Conservation (phyloP, 2,329 filamentous ascomycete species). For the Trichophyton simii region DNA sequence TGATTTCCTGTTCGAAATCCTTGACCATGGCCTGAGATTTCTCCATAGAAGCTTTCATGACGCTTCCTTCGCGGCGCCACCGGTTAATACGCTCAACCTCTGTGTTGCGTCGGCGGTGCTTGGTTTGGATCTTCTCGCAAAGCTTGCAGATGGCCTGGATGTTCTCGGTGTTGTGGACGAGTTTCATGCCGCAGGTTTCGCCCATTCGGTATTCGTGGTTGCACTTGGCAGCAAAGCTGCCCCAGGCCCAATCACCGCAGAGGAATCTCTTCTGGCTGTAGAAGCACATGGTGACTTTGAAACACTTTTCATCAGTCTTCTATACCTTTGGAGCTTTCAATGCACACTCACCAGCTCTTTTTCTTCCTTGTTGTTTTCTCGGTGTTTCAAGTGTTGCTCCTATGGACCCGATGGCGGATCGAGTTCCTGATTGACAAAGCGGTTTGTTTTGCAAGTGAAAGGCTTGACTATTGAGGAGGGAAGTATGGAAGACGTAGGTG, state of each 20-base stretch:
- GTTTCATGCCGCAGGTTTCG: constrained; percentile 89
- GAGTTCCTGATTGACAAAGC: not conserved
- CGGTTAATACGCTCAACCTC: constrained; percentile 62
- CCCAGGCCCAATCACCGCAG: constrained; percentile 92
- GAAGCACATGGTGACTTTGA: constrained; percentile 64
- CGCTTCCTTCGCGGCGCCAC: constrained; percentile 59
- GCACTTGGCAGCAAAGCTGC: constrained; percentile 83
- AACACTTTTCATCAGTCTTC: not conserved
- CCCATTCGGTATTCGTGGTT: constrained; percentile 89
- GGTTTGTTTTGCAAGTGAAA: not conserved
- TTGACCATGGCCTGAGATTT: constrained; percentile 62
- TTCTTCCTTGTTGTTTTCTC: not conserved
- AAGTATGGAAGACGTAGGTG: not conserved
- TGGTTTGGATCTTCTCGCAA: constrained; percentile 82
- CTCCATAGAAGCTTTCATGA: constrained; percentile 47
- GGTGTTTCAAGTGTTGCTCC: constrained; percentile 15
- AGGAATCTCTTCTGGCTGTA: constrained; percentile 78
- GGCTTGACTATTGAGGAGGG: not conserved
- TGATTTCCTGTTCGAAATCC: constrained; percentile 57
- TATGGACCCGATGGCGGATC: not conserved
- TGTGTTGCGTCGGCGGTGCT: constrained; percentile 60
- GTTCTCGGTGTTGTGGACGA: constrained; percentile 62
- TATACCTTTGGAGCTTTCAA: not conserved
- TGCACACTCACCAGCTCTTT: not conserved
- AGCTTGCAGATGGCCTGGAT: constrained; percentile 60